A percentile compares a stretch with the other conserved stretches of the same genome.
Evolutionary conservation across 1,284 basidiomycete genomes (phyloP).

Genomic region (Rhodotorula sp.): DNA sequence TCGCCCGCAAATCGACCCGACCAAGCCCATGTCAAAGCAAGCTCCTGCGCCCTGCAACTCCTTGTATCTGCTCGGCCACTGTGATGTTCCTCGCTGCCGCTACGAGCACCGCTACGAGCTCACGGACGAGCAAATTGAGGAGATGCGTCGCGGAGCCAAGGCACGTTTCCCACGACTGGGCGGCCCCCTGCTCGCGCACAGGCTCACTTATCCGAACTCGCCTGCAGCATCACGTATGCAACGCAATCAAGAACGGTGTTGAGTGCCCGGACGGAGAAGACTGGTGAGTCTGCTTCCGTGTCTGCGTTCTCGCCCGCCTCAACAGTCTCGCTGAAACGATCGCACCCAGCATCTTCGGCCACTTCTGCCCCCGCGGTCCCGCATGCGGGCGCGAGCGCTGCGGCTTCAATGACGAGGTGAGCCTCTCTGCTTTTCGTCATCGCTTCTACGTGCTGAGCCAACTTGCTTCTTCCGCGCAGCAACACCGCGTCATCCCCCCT

Average conservation of each 20-base stretch:
- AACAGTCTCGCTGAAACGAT: too few relatives aligned
- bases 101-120: slow-evolving; percentile 35
- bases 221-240: slow-evolving; percentile 31
- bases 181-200: not conserved
- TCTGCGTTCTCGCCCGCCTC: not conserved
- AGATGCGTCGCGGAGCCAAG: slow-evolving; percentile 34
- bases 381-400: slow-evolving; percentile 30
- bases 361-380: slow-evolving; percentile 25
- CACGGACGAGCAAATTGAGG: slow-evolving; percentile 20
- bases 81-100: slow-evolving; percentile 33
- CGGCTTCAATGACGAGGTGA: slow-evolving; percentile 12
- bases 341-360: slow-evolving; percentile 22
- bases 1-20: slow-evolving; percentile 37
- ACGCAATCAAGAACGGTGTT: slow-evolving; percentile 31
- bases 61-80: slow-evolving; percentile 21
- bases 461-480: too few relatives aligned
- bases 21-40: slow-evolving; percentile 39
- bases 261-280: slow-evolving; percentile 23
- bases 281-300: slow-evolving; percentile 3
- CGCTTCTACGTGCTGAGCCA: too few relatives aligned
- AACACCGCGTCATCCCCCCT: too few relatives aligned
- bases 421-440: too few relatives aligned
- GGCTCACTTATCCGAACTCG: too few relatives aligned
- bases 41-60: slow-evolving; percentile 34
- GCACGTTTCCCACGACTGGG: not conserved